Evolutionary conservation across 202 grass and related monocot genomes (phyloP).

Genomic region (Carex arenaria): DNA sequence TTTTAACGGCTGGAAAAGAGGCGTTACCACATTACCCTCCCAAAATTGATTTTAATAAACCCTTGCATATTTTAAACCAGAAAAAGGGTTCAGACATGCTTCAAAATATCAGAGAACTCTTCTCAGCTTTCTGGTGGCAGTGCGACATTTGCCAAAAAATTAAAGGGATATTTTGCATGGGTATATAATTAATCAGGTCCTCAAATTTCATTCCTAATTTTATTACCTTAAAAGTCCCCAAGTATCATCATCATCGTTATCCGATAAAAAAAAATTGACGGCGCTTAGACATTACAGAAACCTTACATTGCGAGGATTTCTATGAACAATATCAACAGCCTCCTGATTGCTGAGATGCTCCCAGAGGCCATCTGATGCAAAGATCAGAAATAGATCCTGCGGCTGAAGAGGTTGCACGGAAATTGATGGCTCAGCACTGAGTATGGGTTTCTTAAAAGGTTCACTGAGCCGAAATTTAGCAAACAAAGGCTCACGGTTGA

Average conservation of each 20-base stretch:
- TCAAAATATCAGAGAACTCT: background rate
- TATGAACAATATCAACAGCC: conserved; percentile 87
- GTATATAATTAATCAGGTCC: background rate
- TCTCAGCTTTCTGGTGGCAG: background rate
- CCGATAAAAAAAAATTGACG: background rate
- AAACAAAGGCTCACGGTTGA: conserved; percentile 64
- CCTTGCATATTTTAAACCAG: background rate
- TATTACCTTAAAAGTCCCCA: background rate
- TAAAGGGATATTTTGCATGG: background rate
- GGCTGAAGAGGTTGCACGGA: conserved; percentile 60
- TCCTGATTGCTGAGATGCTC: conserved; percentile 91
- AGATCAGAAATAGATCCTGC: conserved; percentile 76
- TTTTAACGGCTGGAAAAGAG: background rate
- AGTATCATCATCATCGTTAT: background rate
- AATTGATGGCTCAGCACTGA: conserved; percentile 82
- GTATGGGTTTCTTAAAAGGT: conserved; percentile 71
- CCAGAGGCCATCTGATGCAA: conserved; percentile 94
- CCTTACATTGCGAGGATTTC: conserved; percentile 58
- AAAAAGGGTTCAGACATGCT: background rate
- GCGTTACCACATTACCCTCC: background rate
- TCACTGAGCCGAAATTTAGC: conserved; percentile 75
- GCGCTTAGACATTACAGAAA: conserved; percentile 11
- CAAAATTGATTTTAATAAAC: background rate
- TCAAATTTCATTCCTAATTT: background rate
- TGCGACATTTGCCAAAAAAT: background rate